These are phyloP conservation scores for Harringtonia aguacate DNA, from an alignment of 2,329 filamentous ascomycete species.

Conservation along the genomic window DNA sequence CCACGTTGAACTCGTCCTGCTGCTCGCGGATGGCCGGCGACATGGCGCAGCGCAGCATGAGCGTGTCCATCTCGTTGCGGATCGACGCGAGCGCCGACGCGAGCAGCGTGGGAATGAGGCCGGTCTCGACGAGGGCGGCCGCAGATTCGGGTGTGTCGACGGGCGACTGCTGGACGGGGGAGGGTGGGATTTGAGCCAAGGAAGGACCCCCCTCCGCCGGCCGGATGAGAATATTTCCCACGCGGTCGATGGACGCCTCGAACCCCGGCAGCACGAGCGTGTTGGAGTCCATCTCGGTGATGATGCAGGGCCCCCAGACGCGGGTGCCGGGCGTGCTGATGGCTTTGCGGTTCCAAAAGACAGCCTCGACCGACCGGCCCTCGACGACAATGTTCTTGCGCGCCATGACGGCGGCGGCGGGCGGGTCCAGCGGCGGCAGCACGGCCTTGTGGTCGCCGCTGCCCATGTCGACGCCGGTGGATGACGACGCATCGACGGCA, in stretches of 20 bases:
- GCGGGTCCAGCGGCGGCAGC: conserved; percentile 17
- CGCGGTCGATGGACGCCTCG: conserved; percentile 31
- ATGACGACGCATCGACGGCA: too few relatives aligned
- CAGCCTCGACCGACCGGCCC: conserved; percentile 27
- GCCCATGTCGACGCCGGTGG: conserved; percentile 20
- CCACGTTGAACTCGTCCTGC: conserved; percentile 42
- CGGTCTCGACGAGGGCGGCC: too few relatives aligned
- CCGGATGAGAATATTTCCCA: conserved; percentile 37
- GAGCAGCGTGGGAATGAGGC: conserved; percentile 31
- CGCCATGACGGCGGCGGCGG: conserved; percentile 23
- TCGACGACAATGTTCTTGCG: conserved; percentile 28
- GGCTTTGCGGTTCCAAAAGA: conserved; percentile 30
- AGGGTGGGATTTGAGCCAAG: too few relatives aligned
- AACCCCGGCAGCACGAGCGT: conserved; percentile 36
- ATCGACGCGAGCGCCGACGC: conserved; percentile 33
- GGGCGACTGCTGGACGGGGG: too few relatives aligned
- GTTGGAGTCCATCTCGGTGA: conserved; percentile 40
- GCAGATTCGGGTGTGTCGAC: too few relatives aligned
- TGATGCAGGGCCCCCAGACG: conserved; percentile 31
- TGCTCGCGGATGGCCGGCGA: conserved; percentile 38
- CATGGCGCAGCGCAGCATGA: conserved; percentile 40
- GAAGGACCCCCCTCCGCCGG: conserved; percentile 26
- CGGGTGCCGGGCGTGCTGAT: conserved; percentile 28
- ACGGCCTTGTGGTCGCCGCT: too few relatives aligned
- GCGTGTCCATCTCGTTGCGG: conserved; percentile 36